Evolutionary conservation across 768 basidiomycete species (phyloP).

Genomic region (Amanita pallidorosea): DNA sequence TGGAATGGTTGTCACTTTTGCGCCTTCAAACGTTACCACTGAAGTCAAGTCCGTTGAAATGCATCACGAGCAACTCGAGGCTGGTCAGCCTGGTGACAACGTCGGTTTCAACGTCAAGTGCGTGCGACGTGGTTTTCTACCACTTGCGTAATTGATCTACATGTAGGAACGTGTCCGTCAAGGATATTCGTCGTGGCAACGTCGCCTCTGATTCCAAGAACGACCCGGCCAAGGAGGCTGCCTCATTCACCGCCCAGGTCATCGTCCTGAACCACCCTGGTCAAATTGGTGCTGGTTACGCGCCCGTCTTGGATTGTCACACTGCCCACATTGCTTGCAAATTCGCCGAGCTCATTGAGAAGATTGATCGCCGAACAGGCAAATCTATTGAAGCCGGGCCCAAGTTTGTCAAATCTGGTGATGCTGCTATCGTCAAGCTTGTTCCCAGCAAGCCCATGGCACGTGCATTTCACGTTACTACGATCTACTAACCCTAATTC

Average conservation of each 20-base stretch:
- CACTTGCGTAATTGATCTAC: neutral
- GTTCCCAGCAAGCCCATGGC: slow-evolving; percentile 92
- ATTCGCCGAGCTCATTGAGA: slow-evolving; percentile 97
- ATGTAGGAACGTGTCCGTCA: slow-evolving; percentile 94
- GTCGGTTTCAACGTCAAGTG: slow-evolving; percentile 99
- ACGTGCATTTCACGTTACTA: slow-evolving; percentile 10
- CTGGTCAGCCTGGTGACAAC: slow-evolving; percentile 97
- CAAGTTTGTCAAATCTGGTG: slow-evolving; percentile 99
- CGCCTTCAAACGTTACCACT: slow-evolving; percentile 96
- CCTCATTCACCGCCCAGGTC: slow-evolving; percentile 99
- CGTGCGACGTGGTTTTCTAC: slow-evolving; percentile 12
- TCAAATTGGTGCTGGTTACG: slow-evolving; percentile 98
- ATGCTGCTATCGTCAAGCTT: slow-evolving; percentile 98
- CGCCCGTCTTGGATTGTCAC: slow-evolving; percentile 99
- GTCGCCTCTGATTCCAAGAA: slow-evolving; percentile 99
- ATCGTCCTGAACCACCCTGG: slow-evolving; percentile 99
- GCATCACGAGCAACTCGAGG: slow-evolving; percentile 96
- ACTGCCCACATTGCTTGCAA: slow-evolving; percentile 99
- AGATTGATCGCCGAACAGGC: slow-evolving; percentile 98
- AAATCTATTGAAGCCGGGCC: slow-evolving; percentile 81
- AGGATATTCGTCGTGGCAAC: slow-evolving; percentile 99
- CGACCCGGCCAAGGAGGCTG: slow-evolving; percentile 98
- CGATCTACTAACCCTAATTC: neutral
- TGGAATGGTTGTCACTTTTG: slow-evolving; percentile 97
- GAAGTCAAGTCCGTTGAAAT: slow-evolving; percentile 99